These are phyloP conservation scores for Boletus tylopilopsis DNA, from an alignment of 768 basidiomycete species.

Conservation along the genomic window DNA sequence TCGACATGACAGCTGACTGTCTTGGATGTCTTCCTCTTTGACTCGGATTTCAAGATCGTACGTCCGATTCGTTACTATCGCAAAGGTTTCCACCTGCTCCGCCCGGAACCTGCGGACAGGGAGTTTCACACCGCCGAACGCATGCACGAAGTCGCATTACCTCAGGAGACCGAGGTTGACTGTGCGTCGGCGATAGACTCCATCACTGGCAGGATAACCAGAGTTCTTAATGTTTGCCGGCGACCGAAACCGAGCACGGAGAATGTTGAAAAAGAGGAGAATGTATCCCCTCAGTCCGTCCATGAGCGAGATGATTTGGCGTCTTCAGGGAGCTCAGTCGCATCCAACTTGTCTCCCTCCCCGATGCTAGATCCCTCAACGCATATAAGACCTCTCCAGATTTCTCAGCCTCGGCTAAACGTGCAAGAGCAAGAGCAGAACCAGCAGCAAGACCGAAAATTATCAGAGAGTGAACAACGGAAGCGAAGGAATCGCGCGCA, in stretches of 20 bases:
- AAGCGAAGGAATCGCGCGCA: constrained; percentile 45
- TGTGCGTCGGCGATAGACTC: constrained; percentile 44
- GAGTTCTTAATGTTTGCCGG: constrained; percentile 38
- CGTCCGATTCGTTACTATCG: constrained; percentile 89
- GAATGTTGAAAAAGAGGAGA: constrained; percentile 5
- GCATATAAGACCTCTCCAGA: constrained; percentile 54
- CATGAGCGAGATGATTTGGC: constrained; percentile 14
- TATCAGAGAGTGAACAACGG: constrained; percentile 37
- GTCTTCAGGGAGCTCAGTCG: constrained; percentile 35
- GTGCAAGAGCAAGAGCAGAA: constrained; percentile 21
- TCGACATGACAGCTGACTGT: constrained; percentile 54
- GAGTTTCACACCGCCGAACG: constrained; percentile 20
- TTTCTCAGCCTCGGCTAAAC: constrained; percentile 12
- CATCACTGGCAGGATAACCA: constrained; percentile 45
- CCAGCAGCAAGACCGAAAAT: constrained; percentile 16
- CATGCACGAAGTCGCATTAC: constrained; percentile 16
- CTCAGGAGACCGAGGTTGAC: constrained; percentile 30
- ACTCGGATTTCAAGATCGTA: constrained; percentile 83
- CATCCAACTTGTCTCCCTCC: constrained; percentile 39
- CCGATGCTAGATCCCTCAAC: constrained; percentile 82
- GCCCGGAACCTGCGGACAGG: constrained; percentile 32
- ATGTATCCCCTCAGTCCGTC: neutral
- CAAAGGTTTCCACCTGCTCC: constrained; percentile 71
- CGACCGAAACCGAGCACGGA: constrained; percentile 11
- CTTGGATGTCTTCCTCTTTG: constrained; percentile 93